Evolutionary conservation across 768 basidiomycete genomes (phyloP).

Genomic region (Pilatotrama ljubarskyi): DNA sequence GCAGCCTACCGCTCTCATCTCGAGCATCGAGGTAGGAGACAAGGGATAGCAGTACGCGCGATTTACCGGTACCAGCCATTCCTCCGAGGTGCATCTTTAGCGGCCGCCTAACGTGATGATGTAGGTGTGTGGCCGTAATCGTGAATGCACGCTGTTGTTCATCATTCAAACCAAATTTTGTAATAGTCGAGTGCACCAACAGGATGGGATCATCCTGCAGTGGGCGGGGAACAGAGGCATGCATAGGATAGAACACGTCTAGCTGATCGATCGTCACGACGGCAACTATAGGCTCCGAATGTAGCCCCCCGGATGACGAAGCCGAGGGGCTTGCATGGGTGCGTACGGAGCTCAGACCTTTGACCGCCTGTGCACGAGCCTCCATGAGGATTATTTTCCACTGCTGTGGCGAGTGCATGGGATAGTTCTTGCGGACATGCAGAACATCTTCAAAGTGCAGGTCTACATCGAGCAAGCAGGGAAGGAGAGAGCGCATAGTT

Average conservation of each 20-base stretch:
- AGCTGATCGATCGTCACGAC: too few species aligned
- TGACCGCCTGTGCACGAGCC: too few species aligned
- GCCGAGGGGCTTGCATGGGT: too few species aligned
- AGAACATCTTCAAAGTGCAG: too few species aligned
- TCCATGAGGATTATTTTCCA: too few species aligned
- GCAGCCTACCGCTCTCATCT: constrained; percentile 19
- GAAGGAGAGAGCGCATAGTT: too few species aligned
- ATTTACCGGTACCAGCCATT: constrained; percentile 21
- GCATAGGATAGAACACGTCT: neutral
- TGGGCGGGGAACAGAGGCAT: neutral
- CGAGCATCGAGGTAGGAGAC: constrained; percentile 11
- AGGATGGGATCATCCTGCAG: neutral
- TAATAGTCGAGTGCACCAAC: neutral
- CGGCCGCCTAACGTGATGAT: neutral
- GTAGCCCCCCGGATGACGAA: too few species aligned
- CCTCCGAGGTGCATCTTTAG: constrained; percentile 21
- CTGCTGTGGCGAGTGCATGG: too few species aligned
- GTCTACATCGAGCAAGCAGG: too few species aligned
- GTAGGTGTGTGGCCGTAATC: neutral
- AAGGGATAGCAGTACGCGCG: constrained; percentile 21
- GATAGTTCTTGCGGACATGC: too few species aligned
- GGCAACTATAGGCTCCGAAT: too few species aligned
- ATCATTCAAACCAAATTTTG: neutral
- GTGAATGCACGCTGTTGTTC: neutral
- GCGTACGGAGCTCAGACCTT: too few species aligned